Percentiles rank a stretch among this genome's conserved stretches.
Conservation (phyloP, 2,329 filamentous ascomycete species). For the Pestalotiopsis sp. region DNA sequence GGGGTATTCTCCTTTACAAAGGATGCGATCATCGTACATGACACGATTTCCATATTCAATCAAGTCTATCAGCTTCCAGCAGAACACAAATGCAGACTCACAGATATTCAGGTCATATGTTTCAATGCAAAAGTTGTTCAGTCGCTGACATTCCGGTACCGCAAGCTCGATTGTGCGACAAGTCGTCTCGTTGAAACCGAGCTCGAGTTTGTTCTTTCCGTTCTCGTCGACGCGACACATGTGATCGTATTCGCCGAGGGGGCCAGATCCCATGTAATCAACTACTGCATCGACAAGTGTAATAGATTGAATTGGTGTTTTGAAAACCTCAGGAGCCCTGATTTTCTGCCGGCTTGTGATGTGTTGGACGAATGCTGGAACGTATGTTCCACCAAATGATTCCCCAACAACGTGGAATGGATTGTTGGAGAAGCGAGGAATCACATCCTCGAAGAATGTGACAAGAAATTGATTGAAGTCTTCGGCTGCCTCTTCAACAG, state of each 20-base stretch:
- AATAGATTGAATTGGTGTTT: slow-evolving; percentile 17
- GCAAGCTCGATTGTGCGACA: neutral
- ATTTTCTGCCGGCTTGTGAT: slow-evolving; percentile 16
- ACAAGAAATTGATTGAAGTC: slow-evolving; percentile 24
- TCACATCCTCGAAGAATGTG: slow-evolving; percentile 20
- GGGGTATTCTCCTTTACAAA: slow-evolving; percentile 10
- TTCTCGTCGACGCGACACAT: slow-evolving; percentile 17
- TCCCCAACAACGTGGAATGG: slow-evolving; percentile 22
- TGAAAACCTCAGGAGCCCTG: slow-evolving; percentile 13
- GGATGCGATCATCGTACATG: slow-evolving; percentile 12
- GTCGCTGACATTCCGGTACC: neutral
- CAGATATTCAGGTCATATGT: slow-evolving; percentile 1
- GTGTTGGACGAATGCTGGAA: slow-evolving; percentile 20
- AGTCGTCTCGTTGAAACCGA: slow-evolving; percentile 5
- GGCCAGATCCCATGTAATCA: slow-evolving; percentile 8
- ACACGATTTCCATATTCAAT: neutral
- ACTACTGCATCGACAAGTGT: slow-evolving; percentile 21
- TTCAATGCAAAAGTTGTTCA: neutral
- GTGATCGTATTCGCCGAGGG: slow-evolving; percentile 20
- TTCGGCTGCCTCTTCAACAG: slow-evolving; percentile 15
- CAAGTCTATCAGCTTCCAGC: neutral
- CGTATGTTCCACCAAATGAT: slow-evolving; percentile 23
- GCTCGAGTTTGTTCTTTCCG: slow-evolving; percentile 12
- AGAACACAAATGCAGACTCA: neutral
- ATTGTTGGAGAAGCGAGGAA: slow-evolving; percentile 18